Evolutionary conservation across 129 eudicot species (phyloP).

Genomic region (Solidago caesia): DNA sequence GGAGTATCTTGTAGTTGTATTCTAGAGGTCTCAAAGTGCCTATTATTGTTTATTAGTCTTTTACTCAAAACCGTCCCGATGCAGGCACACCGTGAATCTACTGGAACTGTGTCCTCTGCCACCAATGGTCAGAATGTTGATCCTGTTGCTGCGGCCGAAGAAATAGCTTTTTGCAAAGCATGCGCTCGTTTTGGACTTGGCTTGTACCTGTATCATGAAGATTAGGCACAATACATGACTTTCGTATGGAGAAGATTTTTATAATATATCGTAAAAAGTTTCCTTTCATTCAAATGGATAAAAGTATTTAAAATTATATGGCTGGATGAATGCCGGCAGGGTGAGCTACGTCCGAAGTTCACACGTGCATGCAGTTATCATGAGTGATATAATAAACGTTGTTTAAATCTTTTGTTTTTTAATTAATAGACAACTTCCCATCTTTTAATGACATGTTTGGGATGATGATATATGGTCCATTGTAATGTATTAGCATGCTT

Average conservation of each 20-base stretch:
- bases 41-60: constrained; percentile 7
- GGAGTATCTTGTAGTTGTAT: not conserved
- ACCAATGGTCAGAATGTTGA: constrained; percentile 36
- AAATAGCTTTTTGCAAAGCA: constrained; percentile 87
- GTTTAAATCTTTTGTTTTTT: not conserved
- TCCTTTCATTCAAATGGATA: not conserved
- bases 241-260: constrained; percentile 7
- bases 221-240: constrained; percentile 32
- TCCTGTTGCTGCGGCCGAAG: constrained; percentile 95
- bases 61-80: constrained; percentile 8
- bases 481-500: no score
- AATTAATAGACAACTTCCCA: constrained; percentile 13
- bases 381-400: constrained; percentile 20
- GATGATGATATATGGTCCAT: no score
- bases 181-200: constrained; percentile 99
- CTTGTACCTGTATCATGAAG: constrained; percentile 86
- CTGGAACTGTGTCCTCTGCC: constrained; percentile 63
- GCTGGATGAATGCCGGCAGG: not conserved
- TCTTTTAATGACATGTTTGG: not conserved
- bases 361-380: not conserved
- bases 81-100: constrained; percentile 95
- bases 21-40: not conserved
- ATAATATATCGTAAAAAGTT: constrained; percentile 20
- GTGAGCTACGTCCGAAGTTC: no score
- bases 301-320: not conserved